These are phyloP conservation scores for Suillus clintonianus DNA, from an alignment of 768 basidiomycete genomes.

Conservation along the genomic window DNA sequence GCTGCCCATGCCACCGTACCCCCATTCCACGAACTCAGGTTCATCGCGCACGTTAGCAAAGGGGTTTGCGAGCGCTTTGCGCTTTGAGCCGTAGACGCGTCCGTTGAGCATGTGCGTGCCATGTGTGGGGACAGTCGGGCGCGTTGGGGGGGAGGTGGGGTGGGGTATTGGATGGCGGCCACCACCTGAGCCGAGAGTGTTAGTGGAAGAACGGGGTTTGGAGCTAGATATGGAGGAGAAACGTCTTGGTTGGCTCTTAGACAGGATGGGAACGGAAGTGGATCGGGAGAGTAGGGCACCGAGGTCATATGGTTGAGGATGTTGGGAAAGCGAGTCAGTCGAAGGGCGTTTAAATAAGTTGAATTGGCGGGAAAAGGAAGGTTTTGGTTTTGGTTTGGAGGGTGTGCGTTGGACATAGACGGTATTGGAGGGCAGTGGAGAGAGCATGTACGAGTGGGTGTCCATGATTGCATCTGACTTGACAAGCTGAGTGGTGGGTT, in stretches of 20 bases:
- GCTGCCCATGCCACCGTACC: constrained; percentile 83
- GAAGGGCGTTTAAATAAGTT: constrained; percentile 3
- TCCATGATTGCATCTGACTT: background rate
- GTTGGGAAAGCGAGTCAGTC: background rate
- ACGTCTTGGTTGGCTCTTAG: background rate
- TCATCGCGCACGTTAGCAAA: constrained; percentile 67
- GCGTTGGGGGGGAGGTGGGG: background rate
- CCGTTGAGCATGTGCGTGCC: constrained; percentile 81
- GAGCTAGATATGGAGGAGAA: background rate
- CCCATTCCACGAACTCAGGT: constrained; percentile 92
- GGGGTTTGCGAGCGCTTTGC: constrained; percentile 43
- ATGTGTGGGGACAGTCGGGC: constrained; percentile 11
- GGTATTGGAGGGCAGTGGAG: background rate
- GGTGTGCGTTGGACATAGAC: background rate
- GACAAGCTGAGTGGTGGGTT: background rate
- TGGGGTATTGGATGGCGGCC: constrained; percentile 23
- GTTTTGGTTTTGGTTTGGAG: background rate
- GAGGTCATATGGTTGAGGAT: background rate
- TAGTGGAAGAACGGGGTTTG: constrained; percentile 23
- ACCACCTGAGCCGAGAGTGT: constrained; percentile 24
- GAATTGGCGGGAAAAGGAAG: background rate
- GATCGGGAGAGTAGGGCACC: constrained; percentile 1
- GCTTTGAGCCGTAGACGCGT: constrained; percentile 68
- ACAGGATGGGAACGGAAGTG: background rate
- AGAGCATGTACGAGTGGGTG: background rate